Conservation (phyloP, 1,139 yeast species). For the Candida frijolesensis region DNA sequence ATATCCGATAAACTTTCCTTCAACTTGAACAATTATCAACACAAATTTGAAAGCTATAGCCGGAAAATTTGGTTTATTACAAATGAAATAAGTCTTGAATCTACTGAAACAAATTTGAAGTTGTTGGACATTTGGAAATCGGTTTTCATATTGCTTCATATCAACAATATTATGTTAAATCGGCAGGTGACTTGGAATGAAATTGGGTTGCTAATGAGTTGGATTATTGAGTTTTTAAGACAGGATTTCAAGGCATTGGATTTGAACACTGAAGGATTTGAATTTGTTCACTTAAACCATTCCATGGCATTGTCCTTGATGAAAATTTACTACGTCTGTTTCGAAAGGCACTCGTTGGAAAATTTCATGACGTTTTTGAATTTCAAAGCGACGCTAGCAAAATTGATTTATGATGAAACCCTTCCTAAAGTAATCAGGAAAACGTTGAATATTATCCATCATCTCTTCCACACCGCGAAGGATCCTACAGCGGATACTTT, state of each 20-base stretch:
- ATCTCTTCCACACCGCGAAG: constrained; percentile 16
- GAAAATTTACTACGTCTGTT: constrained; percentile 24
- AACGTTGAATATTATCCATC: constrained; percentile 24
- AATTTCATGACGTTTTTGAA: constrained; percentile 22
- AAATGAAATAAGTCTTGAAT: constrained; percentile 15
- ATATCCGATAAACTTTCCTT: constrained; percentile 33
- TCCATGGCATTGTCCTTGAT: constrained; percentile 28
- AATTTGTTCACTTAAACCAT: constrained; percentile 17
- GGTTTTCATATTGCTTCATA: constrained; percentile 31
- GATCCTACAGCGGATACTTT: constrained; percentile 13
- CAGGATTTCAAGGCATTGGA: constrained; percentile 7
- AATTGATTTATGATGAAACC: constrained; percentile 6
- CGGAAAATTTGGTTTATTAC: constrained; percentile 40
- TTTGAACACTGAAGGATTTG: constrained; percentile 6
- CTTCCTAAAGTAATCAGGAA: constrained; percentile 19
- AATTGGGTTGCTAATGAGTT: constrained; percentile 29
- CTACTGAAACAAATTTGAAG: constrained; percentile 11
- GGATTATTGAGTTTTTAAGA: constrained; percentile 28
- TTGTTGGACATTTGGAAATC: constrained; percentile 31
- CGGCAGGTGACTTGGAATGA: constrained; percentile 30
- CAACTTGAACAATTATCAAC: constrained; percentile 23
- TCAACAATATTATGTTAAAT: constrained; percentile 31
- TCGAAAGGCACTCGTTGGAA: constrained; percentile 20
- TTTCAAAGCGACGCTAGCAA: constrained; percentile 11
- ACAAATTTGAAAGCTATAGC: constrained; percentile 35